These are phyloP conservation scores for Silene noctiflora DNA, from an alignment of 179 eudicot genomes.

Conservation along the genomic window DNA sequence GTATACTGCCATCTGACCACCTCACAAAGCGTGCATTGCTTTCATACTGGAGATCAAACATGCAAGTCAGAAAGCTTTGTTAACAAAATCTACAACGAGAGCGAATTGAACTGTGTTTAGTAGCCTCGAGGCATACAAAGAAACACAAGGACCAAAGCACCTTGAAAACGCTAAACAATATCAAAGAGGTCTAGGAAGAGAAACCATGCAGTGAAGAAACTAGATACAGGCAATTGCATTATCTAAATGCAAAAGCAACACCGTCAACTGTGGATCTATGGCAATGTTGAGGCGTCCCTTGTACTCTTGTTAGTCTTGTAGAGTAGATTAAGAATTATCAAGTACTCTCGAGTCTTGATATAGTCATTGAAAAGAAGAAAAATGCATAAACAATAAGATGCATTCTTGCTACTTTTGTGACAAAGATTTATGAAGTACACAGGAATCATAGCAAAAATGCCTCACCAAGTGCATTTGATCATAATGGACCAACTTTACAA, in stretches of 20 bases:
- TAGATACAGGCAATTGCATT: no score
- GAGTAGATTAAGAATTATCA: no score
- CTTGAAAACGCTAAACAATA: neutral
- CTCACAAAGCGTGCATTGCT: neutral
- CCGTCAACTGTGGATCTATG: no score
- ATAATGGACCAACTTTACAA: neutral
- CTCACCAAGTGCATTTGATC: neutral
- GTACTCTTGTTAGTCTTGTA: neutral
- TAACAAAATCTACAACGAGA: neutral
- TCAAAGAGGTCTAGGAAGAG: neutral
- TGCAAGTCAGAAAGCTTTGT: neutral
- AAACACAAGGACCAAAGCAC: neutral
- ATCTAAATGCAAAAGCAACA: no score
- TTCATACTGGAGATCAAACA: neutral
- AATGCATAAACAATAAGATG: no score
- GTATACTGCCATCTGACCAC: slow-evolving; percentile 97
- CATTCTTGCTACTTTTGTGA: neutral
- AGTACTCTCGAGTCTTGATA: neutral
- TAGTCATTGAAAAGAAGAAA: neutral
- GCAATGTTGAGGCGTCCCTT: no score
- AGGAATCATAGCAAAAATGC: no score
- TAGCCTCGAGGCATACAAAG: neutral
- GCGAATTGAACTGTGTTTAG: neutral
- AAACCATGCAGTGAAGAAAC: neutral
- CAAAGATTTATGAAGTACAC: neutral